Conservation (phyloP, 2,329 filamentous ascomycete genomes). For the Magnaporthiopsis rhizophila region DNA sequence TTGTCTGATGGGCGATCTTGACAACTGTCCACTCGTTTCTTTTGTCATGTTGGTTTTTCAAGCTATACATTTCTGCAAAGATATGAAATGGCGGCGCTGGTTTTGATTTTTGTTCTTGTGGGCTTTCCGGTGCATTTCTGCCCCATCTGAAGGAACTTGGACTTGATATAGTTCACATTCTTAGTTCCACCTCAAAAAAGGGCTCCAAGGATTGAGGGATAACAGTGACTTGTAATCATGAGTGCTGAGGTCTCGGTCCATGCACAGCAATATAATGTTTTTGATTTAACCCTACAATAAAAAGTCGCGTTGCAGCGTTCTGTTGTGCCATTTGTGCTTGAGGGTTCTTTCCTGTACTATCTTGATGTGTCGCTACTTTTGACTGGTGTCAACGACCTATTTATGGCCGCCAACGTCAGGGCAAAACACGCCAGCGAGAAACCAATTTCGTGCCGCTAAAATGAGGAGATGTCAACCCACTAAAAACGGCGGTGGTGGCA, state of each 20-base stretch:
- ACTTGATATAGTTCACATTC: background rate
- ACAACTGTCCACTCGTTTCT: slow-evolving; percentile 2
- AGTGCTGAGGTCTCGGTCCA: background rate
- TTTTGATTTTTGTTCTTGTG: background rate
- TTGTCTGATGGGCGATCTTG: slow-evolving; percentile 5
- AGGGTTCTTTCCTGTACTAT: too few species aligned
- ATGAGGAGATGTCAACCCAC: too few species aligned
- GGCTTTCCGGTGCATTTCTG: background rate
- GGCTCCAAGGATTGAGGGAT: background rate
- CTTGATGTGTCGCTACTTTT: too few species aligned
- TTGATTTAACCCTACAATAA: background rate
- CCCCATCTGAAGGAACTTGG: background rate
- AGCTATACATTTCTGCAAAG: background rate
- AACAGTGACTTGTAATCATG: background rate
- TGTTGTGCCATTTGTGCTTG: background rate
- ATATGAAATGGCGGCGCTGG: background rate
- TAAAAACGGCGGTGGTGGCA: too few species aligned
- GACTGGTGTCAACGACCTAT: too few species aligned
- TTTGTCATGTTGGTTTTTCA: slow-evolving; percentile 4
- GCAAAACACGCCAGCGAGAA: too few species aligned
- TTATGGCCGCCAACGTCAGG: too few species aligned
- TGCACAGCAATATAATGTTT: slow-evolving; percentile 6
- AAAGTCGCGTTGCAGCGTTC: background rate
- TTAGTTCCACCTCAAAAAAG: background rate
- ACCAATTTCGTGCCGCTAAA: too few species aligned